These are phyloP conservation scores for Sarcodon aspratus DNA, from an alignment of 768 basidiomycete species.

Conservation along the genomic window DNA sequence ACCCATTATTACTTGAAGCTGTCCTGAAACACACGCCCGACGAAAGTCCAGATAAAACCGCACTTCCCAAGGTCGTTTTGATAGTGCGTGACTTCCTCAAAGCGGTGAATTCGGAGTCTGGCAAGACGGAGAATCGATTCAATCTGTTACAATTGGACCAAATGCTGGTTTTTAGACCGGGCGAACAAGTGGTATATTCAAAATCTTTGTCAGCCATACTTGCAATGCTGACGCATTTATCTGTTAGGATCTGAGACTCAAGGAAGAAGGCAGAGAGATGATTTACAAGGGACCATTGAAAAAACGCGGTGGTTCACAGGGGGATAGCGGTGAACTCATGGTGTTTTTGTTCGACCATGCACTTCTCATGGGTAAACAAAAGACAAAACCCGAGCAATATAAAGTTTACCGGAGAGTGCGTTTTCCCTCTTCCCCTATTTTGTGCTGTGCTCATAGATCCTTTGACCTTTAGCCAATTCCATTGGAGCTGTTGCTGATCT, in stretches of 20 bases:
- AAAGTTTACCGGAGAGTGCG: slow-evolving; percentile 89
- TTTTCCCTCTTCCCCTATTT: slow-evolving; percentile 4
- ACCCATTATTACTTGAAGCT: slow-evolving; percentile 86
- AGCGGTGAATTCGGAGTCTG: slow-evolving; percentile 88
- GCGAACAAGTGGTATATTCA: slow-evolving; percentile 74
- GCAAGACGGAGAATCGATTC: slow-evolving; percentile 93
- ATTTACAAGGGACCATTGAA: slow-evolving; percentile 86
- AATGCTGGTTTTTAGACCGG: slow-evolving; percentile 81
- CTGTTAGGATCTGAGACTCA: slow-evolving; percentile 68
- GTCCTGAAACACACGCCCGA: slow-evolving; percentile 88
- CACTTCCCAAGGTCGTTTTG: slow-evolving; percentile 64
- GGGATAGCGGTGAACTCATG: slow-evolving; percentile 80
- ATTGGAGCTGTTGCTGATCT: slow-evolving; percentile 79
- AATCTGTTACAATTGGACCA: slow-evolving; percentile 89
- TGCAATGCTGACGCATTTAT: neutral
- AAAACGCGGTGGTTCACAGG: slow-evolving; percentile 61
- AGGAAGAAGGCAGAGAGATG: slow-evolving; percentile 83
- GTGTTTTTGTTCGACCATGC: slow-evolving; percentile 98
- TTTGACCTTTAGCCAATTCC: slow-evolving; percentile 73
- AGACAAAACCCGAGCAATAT: slow-evolving; percentile 84
- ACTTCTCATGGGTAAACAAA: slow-evolving; percentile 86
- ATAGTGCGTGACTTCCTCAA: slow-evolving; percentile 74
- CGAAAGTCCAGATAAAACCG: slow-evolving; percentile 76
- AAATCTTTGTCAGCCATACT: neutral
- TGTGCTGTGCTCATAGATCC: neutral